phyloP scores from a whole-genome alignment of 1,284 basidiomycete genomes.

The Trichosporon inkin region DNA sequence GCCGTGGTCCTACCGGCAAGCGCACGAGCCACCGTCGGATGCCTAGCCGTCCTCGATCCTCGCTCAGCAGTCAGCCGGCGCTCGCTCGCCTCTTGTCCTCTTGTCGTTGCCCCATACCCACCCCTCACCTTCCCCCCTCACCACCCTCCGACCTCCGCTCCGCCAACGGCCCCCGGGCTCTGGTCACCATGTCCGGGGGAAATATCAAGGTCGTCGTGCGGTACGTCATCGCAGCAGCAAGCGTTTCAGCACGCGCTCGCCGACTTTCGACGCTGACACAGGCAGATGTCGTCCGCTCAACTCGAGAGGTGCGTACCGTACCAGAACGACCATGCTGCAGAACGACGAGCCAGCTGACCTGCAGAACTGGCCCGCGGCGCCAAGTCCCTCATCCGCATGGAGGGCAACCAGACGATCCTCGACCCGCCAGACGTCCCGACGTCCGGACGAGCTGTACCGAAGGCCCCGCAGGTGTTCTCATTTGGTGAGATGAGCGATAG shows the following conservation, averaged over 20 bases:
- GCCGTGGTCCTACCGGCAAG: background rate
- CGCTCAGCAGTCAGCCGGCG: background rate
- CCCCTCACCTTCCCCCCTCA: background rate
- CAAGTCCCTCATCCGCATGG: conserved; percentile 86
- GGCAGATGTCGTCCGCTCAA: conserved; percentile 86
- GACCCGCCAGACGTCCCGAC: conserved; percentile 67
- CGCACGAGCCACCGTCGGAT: conserved; percentile 5
- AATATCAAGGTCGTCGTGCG: conserved; percentile 91
- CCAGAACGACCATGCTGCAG: too few species aligned
- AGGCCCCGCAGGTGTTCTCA: conserved; percentile 80
- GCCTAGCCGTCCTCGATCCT: background rate
- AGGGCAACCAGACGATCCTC: conserved; percentile 82
- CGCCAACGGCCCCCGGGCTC: conserved; percentile 13
- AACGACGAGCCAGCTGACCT: conserved; percentile 24
- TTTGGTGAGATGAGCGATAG: conserved; percentile 54
- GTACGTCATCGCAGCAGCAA: conserved; percentile 25
- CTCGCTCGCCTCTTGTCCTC: background rate
- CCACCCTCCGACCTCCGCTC: too few species aligned
- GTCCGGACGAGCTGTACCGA: conserved; percentile 66
- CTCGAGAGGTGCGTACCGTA: conserved; percentile 66
- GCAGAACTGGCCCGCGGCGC: conserved; percentile 85
- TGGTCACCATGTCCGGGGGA: conserved; percentile 50
- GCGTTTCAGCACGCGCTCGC: background rate
- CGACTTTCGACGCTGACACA: conserved; percentile 19
- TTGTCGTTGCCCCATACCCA: background rate